These are phyloP conservation scores for Lagenaria siceraria DNA, from an alignment of 306 rosid genomes.

Conservation along the genomic window DNA sequence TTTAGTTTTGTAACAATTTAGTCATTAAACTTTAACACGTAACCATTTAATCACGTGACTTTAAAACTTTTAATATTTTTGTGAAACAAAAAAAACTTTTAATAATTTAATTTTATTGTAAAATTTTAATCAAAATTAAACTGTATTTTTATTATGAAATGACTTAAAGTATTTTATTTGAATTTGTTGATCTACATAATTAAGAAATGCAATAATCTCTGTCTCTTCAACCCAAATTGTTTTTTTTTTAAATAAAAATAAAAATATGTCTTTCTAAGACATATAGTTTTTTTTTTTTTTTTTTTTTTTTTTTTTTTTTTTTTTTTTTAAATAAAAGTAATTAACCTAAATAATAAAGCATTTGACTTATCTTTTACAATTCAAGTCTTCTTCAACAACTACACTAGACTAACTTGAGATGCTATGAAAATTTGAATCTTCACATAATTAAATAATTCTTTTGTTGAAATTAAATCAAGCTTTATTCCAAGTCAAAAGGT, in stretches of 20 bases:
- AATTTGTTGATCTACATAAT: too few species aligned
- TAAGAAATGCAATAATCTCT: too few species aligned
- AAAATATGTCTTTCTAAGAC: neutral
- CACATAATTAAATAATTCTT: neutral
- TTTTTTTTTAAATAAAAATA: neutral
- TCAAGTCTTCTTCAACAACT: neutral
- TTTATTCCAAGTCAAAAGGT: neutral
- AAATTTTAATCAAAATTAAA: too few species aligned
- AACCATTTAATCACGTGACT: too few species aligned
- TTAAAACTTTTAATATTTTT: too few species aligned
- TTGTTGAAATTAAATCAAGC: neutral
- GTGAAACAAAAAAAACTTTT: too few species aligned
- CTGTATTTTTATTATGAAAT: too few species aligned
- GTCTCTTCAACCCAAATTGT: neutral
- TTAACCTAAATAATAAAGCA: neutral
- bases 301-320: neutral
- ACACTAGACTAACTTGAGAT: neutral
- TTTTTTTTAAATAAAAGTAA: neutral
- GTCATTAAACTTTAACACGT: too few species aligned
- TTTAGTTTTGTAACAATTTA: too few species aligned
- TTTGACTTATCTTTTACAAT: neutral
- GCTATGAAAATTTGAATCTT: neutral
- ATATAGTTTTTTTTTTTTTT: neutral
- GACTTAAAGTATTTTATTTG: too few species aligned
- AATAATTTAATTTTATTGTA: too few species aligned